phyloP scores from a whole-genome alignment of 2,329 filamentous ascomycete genomes.

The Cladosporium velox region DNA sequence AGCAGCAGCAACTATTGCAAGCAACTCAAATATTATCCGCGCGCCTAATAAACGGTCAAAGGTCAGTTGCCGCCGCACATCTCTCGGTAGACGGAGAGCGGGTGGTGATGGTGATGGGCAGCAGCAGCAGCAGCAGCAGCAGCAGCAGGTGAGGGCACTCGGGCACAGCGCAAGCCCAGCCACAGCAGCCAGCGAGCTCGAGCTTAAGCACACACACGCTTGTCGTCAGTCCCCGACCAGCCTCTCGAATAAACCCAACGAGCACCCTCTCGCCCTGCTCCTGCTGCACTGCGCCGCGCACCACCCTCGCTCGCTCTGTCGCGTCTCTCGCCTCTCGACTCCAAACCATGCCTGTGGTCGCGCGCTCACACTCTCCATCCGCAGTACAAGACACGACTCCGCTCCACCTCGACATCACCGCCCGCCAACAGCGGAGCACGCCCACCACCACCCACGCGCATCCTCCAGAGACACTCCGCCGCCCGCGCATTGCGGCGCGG shows the following conservation, averaged over 20 bases:
- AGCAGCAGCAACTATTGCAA: constrained; percentile 1
- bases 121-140: neutral
- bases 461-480: constrained; percentile 4
- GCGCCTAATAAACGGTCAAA: neutral
- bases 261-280: neutral
- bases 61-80: neutral
- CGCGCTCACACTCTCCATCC: constrained; percentile 7
- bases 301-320: constrained; percentile 3
- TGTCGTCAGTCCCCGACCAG: constrained; percentile 12
- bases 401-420: neutral
- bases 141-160: neutral
- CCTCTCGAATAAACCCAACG: constrained; percentile 10
- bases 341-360: constrained; percentile 14
- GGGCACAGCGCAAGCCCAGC: constrained; percentile 11
- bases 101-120: neutral
- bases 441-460: constrained; percentile 5
- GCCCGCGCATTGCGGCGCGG: constrained; percentile 21
- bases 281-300: neutral
- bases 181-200: constrained; percentile 1
- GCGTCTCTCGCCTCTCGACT: neutral
- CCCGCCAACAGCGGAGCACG: neutral
- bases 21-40: neutral
- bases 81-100: neutral
- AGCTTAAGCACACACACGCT: neutral
- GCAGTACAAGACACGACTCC: neutral